Conservation (phyloP, 192 early-diverging fungal species). For the Coemansia nantahalensis region DNA sequence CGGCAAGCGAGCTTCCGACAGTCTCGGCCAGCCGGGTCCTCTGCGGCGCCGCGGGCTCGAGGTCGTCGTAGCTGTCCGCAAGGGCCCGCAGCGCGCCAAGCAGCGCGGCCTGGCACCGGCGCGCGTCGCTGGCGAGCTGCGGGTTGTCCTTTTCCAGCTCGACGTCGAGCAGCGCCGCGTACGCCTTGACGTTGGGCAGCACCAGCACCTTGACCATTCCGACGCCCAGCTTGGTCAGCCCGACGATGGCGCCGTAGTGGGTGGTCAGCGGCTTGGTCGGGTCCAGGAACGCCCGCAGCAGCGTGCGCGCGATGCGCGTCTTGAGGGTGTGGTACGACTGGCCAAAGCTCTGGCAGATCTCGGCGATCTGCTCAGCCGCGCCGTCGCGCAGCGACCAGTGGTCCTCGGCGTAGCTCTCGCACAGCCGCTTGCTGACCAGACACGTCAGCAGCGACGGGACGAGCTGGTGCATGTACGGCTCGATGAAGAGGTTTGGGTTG, state of each 20-base stretch:
- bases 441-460: constrained; percentile 93
- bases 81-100: constrained; percentile 25
- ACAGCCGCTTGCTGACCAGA: constrained; percentile 80
- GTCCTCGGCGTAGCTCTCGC: constrained; percentile 60
- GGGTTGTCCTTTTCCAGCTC: constrained; percentile 46
- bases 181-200: constrained; percentile 74
- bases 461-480: constrained; percentile 96
- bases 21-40: constrained; percentile 26
- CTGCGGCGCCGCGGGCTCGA: constrained; percentile 16
- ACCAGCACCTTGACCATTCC: constrained; percentile 75
- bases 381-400: constrained; percentile 82
- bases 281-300: constrained; percentile 88
- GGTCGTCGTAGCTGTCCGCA: constrained; percentile 2
- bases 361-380: constrained; percentile 70
- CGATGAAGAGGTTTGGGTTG: constrained; percentile 87
- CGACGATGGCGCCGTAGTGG: constrained; percentile 87
- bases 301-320: constrained; percentile 83
- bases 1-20: constrained; percentile 36
- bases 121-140: constrained; percentile 36
- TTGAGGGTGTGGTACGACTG: constrained; percentile 82
- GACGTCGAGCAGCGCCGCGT: constrained; percentile 49
- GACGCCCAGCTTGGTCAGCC: constrained; percentile 69
- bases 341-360: constrained; percentile 76
- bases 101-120: constrained; percentile 33
- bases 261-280: constrained; percentile 76